Evolutionary conservation across 805 yeast genomes (phyloP).

Genomic region (Kodamaea neixiangensis): DNA sequence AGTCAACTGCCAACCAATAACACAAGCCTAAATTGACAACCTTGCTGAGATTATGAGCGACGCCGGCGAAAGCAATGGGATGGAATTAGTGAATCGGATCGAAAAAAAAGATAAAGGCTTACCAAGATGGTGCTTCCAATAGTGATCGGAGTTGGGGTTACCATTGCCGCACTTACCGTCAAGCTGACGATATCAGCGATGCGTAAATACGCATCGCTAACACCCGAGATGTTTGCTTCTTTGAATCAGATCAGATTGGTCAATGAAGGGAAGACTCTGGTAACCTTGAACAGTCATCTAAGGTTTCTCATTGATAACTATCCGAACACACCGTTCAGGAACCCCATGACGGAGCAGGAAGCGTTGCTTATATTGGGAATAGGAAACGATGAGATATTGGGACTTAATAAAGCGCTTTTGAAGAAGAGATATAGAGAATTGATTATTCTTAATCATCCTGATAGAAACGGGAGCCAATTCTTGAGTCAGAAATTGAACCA

Average conservation of each 20-base stretch:
- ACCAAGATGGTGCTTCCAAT: slow-evolving; percentile 45
- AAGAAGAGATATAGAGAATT: slow-evolving; percentile 39
- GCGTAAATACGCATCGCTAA: slow-evolving; percentile 28
- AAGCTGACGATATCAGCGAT: slow-evolving; percentile 32
- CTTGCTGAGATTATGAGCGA: not conserved
- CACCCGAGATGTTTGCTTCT: slow-evolving; percentile 39
- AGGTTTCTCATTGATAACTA: slow-evolving; percentile 20
- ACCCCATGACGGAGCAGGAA: slow-evolving; percentile 45
- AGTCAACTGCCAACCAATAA: not conserved
- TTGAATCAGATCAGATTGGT: slow-evolving; percentile 29
- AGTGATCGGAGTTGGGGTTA: slow-evolving; percentile 55
- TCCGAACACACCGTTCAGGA: slow-evolving; percentile 30
- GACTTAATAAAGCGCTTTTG: slow-evolving; percentile 26
- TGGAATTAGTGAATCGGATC: not conserved
- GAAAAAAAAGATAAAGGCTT: slow-evolving; percentile 1
- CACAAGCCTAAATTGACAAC: not conserved
- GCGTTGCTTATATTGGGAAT: slow-evolving; percentile 44
- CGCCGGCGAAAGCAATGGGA: not conserved
- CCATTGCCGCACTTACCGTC: slow-evolving; percentile 50
- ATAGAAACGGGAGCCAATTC: slow-evolving; percentile 41
- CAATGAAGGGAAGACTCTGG: not conserved
- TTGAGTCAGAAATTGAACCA: slow-evolving; percentile 44
- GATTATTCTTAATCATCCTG: slow-evolving; percentile 46
- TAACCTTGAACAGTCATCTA: slow-evolving; percentile 12
- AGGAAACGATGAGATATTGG: slow-evolving; percentile 38